Percentiles rank a stretch among this genome's conserved stretches.
Conservation (phyloP, 495 filamentous ascomycete genomes). For the Penicillium crystallinum region DNA sequence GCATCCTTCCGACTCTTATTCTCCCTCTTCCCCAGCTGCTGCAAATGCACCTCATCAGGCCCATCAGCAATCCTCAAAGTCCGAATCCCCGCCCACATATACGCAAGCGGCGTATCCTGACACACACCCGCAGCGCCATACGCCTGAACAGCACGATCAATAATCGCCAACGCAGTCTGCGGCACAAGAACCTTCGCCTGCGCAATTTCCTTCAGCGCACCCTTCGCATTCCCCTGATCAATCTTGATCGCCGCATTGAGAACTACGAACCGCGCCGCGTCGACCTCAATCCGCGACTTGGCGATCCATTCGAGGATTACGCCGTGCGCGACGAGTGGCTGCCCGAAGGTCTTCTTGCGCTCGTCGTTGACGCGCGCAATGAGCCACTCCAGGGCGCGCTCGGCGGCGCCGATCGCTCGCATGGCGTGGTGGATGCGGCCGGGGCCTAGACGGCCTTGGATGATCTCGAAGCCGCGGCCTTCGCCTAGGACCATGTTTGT, state of each 20-base stretch:
- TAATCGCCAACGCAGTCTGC: slow-evolving; percentile 67
- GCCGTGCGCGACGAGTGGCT: slow-evolving; percentile 73
- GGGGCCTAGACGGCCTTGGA: slow-evolving; percentile 86
- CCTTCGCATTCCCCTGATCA: slow-evolving; percentile 73
- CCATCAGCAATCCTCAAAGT: slow-evolving; percentile 85
- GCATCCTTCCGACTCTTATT: slow-evolving; percentile 61
- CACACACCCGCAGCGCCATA: slow-evolving; percentile 82
- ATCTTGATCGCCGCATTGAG: slow-evolving; percentile 89
- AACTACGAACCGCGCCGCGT: slow-evolving; percentile 78
- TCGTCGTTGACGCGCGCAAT: slow-evolving; percentile 86
- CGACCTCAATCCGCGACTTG: slow-evolving; percentile 82
- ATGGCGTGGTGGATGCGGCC: slow-evolving; percentile 93
- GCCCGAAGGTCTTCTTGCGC: slow-evolving; percentile 77
- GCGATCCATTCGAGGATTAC: slow-evolving; percentile 94
- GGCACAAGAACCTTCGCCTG: slow-evolving; percentile 84
- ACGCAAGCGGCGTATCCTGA: slow-evolving; percentile 85
- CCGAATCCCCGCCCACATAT: slow-evolving; percentile 78
- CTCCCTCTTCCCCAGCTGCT: slow-evolving; percentile 84
- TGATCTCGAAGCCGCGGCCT: slow-evolving; percentile 93
- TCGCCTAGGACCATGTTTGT: slow-evolving; percentile 79
- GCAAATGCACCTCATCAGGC: slow-evolving; percentile 89
- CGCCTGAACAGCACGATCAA: slow-evolving; percentile 82
- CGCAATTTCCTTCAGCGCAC: slow-evolving; percentile 76
- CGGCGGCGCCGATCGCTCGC: slow-evolving; percentile 82
- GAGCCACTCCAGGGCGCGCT: slow-evolving; percentile 82